These are phyloP conservation scores for Eutrema heterophyllum DNA, from an alignment of 345 rosid species.

Conservation along the genomic window DNA sequence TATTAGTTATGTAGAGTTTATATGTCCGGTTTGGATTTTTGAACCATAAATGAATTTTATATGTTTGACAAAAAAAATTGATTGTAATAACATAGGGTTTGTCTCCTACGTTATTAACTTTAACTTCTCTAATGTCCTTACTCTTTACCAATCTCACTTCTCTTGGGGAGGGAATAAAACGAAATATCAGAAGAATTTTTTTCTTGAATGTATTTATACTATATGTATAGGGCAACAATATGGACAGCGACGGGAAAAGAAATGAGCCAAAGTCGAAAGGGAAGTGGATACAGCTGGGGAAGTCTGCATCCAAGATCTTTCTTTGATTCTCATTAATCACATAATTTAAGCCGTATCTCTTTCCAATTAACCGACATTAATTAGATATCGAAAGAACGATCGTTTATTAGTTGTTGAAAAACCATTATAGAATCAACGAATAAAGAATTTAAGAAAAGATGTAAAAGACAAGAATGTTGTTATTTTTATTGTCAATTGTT, in stretches of 20 bases:
- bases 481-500: not conserved
- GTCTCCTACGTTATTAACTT: not conserved
- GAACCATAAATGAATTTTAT: too few species aligned
- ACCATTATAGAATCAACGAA: not conserved
- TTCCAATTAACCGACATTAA: not conserved
- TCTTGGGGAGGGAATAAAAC: not conserved
- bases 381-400: not conserved
- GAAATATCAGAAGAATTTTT: not conserved
- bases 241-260: constrained; percentile 3
- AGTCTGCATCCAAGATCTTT: constrained; percentile 23
- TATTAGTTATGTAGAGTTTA: too few species aligned
- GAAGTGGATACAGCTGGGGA: constrained; percentile 22
- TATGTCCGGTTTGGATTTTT: too few species aligned
- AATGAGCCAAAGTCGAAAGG: not conserved
- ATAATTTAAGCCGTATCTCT: not conserved
- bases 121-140: not conserved
- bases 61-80: too few species aligned
- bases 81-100: not conserved
- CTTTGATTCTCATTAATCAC: constrained; percentile 6
- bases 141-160: not conserved
- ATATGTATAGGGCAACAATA: not conserved
- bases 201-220: not conserved
- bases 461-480: not conserved
- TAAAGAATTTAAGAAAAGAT: not conserved
- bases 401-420: too few species aligned